Base-by-base conservation (phyloP, 1,284 basidiomycete species). In the Moesziomyces sp. region DNA sequence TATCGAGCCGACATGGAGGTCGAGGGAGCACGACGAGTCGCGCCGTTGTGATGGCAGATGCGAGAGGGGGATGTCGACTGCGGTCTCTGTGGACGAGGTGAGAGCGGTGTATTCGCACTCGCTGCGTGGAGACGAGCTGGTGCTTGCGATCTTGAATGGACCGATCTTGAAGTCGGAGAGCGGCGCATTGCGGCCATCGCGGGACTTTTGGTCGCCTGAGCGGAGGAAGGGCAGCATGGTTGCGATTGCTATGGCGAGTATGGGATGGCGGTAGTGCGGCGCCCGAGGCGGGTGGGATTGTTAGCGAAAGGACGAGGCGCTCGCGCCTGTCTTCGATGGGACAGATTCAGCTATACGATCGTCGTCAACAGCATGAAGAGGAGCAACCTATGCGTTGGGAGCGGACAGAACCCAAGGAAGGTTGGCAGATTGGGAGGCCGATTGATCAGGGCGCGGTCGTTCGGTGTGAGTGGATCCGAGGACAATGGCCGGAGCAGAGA, bases 101-200 rank as follows among this genome's bases (percentile, higher is more conserved):
- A 73, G 56, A 7, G 70, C 64, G 10, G 70, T 47, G 48, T 73
- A 73, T 4, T 49, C 50, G 44, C 51, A 62, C 43, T 73, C 70
- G 58, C 53, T 60, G 50, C 44, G 49, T 28, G 70, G 70, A 11
- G 63, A 56, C 57, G 34, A 59, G 51, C 59, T 67, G 35, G 48
- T 51, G 57, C 70, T 67, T 49, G 55, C 64, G 19, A 59, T 18
- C 35, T 43, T 67, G 60, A 73, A 73, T 0, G 63, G 63, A 5
- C 62, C 58, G 24, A 72, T 34, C 44, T 62, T 63, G 55, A 62
- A 63, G 59, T 72, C 69, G 47, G 38, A 51, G 49, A 65, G 45
- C 16, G 69, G 63, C 3, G 53, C 23, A 6, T 47, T 38, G 38
- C 48, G 66, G 38, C 58, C 54, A 11, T 55, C 48, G 19, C 68